phyloP scores from a whole-genome alignment of 257 asterid species.

The Paulownia fortunei region DNA sequence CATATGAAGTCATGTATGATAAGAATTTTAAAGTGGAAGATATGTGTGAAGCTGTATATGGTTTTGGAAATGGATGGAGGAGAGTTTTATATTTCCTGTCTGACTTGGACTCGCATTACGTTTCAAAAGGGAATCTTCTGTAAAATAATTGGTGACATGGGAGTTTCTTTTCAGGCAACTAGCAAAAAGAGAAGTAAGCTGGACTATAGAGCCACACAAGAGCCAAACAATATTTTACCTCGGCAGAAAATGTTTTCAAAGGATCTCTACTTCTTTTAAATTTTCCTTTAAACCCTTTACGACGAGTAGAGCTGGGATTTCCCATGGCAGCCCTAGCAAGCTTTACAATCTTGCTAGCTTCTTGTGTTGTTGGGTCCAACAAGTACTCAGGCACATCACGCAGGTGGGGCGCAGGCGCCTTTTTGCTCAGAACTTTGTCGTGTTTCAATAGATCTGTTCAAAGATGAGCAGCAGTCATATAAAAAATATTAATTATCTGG shows the following conservation, averaged over 20 bases:
- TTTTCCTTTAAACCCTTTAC: constrained; percentile 71
- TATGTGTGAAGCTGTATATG: background rate
- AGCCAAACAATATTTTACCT: constrained; percentile 51
- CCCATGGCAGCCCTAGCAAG: constrained; percentile 98
- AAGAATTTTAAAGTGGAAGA: background rate
- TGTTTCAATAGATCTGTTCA: constrained; percentile 85
- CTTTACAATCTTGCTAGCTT: constrained; percentile 94
- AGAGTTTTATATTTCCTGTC: background rate
- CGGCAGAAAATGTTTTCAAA: constrained; percentile 79
- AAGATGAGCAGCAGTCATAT: constrained; percentile 30
- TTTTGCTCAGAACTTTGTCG: constrained; percentile 83
- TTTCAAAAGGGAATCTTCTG: background rate
- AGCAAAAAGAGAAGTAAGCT: background rate
- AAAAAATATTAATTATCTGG: background rate
- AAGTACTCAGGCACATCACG: constrained; percentile 89
- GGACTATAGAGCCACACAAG: background rate
- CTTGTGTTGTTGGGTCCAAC: constrained; percentile 88
- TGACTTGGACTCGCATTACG: background rate
- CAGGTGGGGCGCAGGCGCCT: constrained; percentile 80
- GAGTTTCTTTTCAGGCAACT: constrained; percentile 1
- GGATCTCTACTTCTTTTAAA: constrained; percentile 73
- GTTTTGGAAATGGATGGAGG: background rate
- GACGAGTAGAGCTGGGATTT: constrained; percentile 47
- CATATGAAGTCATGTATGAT: background rate
- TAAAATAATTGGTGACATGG: constrained; percentile 1